Base-by-base conservation (phyloP, 2,329 filamentous ascomycete genomes). In the Dothidotthia symphoricarpi region DNA sequence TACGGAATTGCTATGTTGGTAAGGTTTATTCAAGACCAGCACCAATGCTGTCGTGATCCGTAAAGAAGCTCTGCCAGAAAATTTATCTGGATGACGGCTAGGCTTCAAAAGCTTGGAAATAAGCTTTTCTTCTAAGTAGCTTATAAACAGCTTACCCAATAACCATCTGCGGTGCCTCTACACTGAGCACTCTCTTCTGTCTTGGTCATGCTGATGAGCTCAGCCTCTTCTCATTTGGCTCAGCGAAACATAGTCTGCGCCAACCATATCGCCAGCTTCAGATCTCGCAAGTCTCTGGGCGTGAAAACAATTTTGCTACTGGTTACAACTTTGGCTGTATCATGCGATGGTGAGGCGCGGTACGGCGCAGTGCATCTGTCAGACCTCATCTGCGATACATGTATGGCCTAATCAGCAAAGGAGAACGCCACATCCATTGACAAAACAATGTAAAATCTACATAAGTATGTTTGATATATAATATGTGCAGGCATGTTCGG, bases 281-380 rank as follows among this genome's bases (percentile, higher is more conserved):
- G 28, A 30, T 44, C 27, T 53, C 49, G 51, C n/a, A 17, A 17
- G 16, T 24, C 24, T 12, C 45, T 36, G 51, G 45, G 45, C 49
- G 38, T 41, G 31, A 27, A 30, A 19, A 26, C 17, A 16, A 19
- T 7, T 29, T 24, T 42, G 13, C 39, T n/a, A 42, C 28, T 49
- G 50, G 44, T 12, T 30, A 17, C 10, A 19, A 47, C 43, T 39
- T 44, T 48, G 42, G 45, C n/a, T n/a, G n/a, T n/a, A n/a, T n/a
- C n/a, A n/a, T n/a, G 40, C 30, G 3, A 25, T 34, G 45, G 34
- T 54, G 46, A 35, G 37, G 49, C 35, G 42, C 42, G 34, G 8
- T 31, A 29, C 42, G 40, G 46, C 41, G 32, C 27, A 26, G 22
- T 26, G 22, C 28, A 12, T 25, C 28, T 42, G 41, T 43, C 22